phyloP scores from a whole-genome alignment of 2,329 filamentous ascomycete genomes.

The Paecilomyces sp. region DNA sequence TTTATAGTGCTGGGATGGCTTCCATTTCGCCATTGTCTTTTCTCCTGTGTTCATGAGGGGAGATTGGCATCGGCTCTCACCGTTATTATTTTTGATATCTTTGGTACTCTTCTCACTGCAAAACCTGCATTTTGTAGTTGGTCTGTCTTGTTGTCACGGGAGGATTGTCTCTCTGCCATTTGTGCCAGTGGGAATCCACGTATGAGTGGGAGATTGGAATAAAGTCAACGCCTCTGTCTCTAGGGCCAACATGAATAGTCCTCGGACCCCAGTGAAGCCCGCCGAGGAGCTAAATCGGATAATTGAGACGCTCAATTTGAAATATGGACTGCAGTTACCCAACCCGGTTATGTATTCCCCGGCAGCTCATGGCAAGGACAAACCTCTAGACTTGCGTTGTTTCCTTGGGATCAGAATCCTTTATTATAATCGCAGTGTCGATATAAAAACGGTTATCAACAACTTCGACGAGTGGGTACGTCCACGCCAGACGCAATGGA shows the following conservation, averaged over 20 bases:
- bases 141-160: not conserved
- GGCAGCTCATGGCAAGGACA: constrained; percentile 5
- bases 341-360: constrained; percentile 15
- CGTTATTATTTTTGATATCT: not conserved
- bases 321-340: constrained; percentile 27
- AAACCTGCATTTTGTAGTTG: not conserved
- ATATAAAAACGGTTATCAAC: constrained; percentile 16
- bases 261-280: constrained; percentile 15
- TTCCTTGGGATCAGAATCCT: constrained; percentile 21
- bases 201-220: not conserved
- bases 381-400: constrained; percentile 14
- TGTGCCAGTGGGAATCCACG: not conserved
- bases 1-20: not conserved
- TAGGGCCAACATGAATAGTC: not conserved
- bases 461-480: constrained; percentile 26
- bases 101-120: not conserved
- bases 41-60: not conserved
- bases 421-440: constrained; percentile 17
- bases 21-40: not conserved
- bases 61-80: not conserved
- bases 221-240: not conserved
- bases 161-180: not conserved
- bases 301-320: constrained; percentile 25
- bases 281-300: constrained; percentile 16
- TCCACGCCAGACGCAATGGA: constrained; percentile 11